A percentile compares a stretch with the other conserved stretches of the same genome.
These are phyloP conservation scores for Fusarium longipes DNA, from an alignment of 2,329 filamentous ascomycete genomes.

Conservation along the genomic window DNA sequence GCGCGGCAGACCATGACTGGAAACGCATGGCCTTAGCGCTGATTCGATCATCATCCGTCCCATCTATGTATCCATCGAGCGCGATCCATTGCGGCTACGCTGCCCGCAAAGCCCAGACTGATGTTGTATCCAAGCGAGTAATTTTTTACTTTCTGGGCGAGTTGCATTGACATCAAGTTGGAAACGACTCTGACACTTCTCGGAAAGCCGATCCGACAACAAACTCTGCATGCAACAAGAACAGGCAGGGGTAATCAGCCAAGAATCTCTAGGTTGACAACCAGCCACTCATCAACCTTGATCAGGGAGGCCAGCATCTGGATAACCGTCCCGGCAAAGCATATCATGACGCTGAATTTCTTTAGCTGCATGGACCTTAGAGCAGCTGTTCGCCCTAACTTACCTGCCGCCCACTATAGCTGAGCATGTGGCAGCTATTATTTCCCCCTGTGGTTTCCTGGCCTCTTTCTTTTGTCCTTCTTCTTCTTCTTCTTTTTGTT, in stretches of 20 bases:
- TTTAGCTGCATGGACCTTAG: conserved; percentile 13
- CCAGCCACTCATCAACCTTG: conserved; percentile 26
- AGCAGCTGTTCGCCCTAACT: conserved; percentile 1
- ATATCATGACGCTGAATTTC: conserved; percentile 22
- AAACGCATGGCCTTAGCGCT: conserved; percentile 23
- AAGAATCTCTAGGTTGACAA: not conserved
- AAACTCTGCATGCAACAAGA: conserved; percentile 25
- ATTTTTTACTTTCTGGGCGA: conserved; percentile 7
- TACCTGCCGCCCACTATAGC: conserved; percentile 4
- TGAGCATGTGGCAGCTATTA: conserved; percentile 26
- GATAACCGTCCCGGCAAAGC: conserved; percentile 30
- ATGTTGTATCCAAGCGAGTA: conserved; percentile 4
- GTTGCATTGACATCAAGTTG: conserved; percentile 21
- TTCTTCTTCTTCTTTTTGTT: conserved; percentile 8
- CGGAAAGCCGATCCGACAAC: conserved; percentile 37
- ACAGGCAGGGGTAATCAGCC: conserved; percentile 24
- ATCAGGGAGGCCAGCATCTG: conserved; percentile 14
- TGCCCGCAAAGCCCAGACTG: conserved; percentile 25
- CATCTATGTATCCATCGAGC: not conserved
- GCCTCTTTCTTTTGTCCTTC: conserved; percentile 1
- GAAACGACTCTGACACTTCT: conserved; percentile 38
- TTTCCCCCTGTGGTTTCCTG: conserved; percentile 1
- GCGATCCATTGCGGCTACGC: conserved; percentile 19
- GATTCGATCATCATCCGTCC: conserved; percentile 27
- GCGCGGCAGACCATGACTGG: conserved; percentile 36